A percentile compares a stretch with the other conserved stretches of the same genome.
These are phyloP conservation scores for Tuber melanosporum DNA, from an alignment of 495 filamentous ascomycete species.

Conservation along the genomic window DNA sequence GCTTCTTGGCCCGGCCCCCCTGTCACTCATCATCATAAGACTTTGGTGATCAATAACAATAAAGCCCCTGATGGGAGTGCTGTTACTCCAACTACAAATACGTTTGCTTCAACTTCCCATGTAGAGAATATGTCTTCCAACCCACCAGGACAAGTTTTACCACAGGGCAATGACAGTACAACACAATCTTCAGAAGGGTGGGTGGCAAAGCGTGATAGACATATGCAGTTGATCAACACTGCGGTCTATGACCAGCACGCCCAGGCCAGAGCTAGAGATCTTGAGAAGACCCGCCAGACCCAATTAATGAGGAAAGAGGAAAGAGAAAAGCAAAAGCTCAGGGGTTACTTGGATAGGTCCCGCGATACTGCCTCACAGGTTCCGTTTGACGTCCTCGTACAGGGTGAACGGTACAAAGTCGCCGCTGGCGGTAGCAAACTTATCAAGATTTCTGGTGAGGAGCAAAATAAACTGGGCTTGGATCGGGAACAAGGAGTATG, in stretches of 20 bases:
- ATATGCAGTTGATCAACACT: conserved; percentile 83
- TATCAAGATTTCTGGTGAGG: conserved; percentile 64
- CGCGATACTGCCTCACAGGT: conserved; percentile 34
- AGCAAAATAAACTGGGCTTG: conserved; percentile 15
- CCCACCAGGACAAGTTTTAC: neutral
- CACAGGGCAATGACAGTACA: neutral
- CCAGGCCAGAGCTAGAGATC: conserved; percentile 62
- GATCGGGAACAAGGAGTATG: conserved; percentile 21
- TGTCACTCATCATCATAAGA: conserved; percentile 35
- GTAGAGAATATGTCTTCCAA: neutral
- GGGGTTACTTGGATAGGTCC: conserved; percentile 44
- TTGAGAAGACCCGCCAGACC: conserved; percentile 62
- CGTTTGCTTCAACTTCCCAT: conserved; percentile 2
- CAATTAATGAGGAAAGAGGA: conserved; percentile 56
- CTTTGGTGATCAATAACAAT: conserved; percentile 41
- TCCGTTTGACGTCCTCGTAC: conserved; percentile 63
- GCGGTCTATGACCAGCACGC: conserved; percentile 71
- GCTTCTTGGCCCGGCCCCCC: conserved; percentile 42
- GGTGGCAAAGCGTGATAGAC: conserved; percentile 74
- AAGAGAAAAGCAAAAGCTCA: conserved; percentile 57
- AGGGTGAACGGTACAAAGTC: conserved; percentile 71
- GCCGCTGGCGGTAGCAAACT: conserved; percentile 78
- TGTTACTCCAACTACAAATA: conserved; percentile 32
- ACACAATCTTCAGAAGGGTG: conserved; percentile 46
- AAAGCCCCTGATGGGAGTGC: conserved; percentile 18